Evolutionary conservation across 2,329 filamentous ascomycete species (phyloP).

Genomic region (Immersiporthe knoxdaviesiana): DNA sequence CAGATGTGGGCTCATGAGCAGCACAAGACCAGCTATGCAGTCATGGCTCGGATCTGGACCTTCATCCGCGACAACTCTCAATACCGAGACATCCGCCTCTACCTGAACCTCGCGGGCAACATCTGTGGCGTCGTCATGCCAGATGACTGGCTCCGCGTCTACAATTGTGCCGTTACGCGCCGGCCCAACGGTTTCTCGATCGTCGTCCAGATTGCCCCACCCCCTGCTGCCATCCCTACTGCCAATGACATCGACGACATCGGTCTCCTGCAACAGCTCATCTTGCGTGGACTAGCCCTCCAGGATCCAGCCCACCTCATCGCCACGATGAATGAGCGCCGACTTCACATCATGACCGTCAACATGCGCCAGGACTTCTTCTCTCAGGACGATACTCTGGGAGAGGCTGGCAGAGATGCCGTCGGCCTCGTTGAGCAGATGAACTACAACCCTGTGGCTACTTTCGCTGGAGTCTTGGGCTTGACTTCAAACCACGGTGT

Average conservation of each 20-base stretch:
- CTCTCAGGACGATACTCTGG: neutral
- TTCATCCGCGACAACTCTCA: conserved; percentile 20
- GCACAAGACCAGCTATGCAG: conserved; percentile 15
- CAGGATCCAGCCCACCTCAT: conserved; percentile 7
- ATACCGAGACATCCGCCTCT: neutral
- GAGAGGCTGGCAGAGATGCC: neutral
- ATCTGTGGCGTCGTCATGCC: conserved; percentile 11
- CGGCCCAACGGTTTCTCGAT: neutral
- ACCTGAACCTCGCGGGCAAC: neutral
- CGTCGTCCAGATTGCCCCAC: conserved; percentile 1
- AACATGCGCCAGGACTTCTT: neutral
- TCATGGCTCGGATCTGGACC: conserved; percentile 23
- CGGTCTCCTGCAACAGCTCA: conserved; percentile 14
- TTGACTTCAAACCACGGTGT: neutral
- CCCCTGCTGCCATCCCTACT: neutral
- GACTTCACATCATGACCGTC: conserved; percentile 18
- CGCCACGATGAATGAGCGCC: neutral
- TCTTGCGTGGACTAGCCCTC: conserved; percentile 12
- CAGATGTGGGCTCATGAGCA: conserved; percentile 23
- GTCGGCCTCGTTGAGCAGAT: neutral
- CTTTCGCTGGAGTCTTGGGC: neutral
- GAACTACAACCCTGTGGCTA: conserved; percentile 4
- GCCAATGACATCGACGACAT: conserved; percentile 16
- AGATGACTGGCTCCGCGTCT: neutral
- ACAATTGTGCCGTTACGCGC: conserved; percentile 8